Conservation (phyloP, 2,329 filamentous ascomycete species). For the Stagonosporopsis cucurbitacearum region DNA sequence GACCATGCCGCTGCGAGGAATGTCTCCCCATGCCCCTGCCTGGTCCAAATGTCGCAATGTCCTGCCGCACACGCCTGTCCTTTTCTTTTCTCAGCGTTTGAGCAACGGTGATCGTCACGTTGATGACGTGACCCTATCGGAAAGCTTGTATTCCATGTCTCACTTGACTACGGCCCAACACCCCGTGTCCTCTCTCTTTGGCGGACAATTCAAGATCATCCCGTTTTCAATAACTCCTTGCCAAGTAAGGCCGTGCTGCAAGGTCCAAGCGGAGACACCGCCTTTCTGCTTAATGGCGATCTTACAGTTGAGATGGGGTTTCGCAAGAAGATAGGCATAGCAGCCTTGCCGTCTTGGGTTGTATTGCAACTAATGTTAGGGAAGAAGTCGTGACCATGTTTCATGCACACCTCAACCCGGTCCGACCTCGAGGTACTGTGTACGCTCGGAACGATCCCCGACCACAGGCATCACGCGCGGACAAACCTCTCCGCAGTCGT, state of each 20-base stretch:
- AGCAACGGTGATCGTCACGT: constrained; percentile 28
- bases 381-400: constrained; percentile 2
- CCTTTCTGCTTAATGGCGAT: constrained; percentile 33
- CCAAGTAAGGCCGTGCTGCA: constrained; percentile 4
- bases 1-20: constrained; percentile 21
- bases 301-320: constrained; percentile 19
- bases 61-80: constrained; percentile 18
- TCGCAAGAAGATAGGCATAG: constrained; percentile 9
- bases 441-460: constrained; percentile 1
- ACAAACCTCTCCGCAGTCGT: constrained; percentile 11
- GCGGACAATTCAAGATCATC: constrained; percentile 19
- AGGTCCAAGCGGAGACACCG: constrained; percentile 25
- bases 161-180: constrained; percentile 19
- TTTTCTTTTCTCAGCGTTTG: constrained; percentile 17
- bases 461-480: neutral
- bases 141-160: constrained; percentile 16
- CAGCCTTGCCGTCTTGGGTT: constrained; percentile 13
- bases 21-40: constrained; percentile 20
- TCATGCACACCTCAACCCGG: constrained; percentile 10
- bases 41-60: constrained; percentile 28
- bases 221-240: constrained; percentile 16
- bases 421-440: constrained; percentile 3
- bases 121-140: constrained; percentile 30
- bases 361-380: neutral
- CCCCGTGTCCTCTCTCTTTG: constrained; percentile 21